These are phyloP conservation scores for Aegilops sharonensis DNA, from an alignment of 176 grass and related monocot species.

Conservation along the genomic window DNA sequence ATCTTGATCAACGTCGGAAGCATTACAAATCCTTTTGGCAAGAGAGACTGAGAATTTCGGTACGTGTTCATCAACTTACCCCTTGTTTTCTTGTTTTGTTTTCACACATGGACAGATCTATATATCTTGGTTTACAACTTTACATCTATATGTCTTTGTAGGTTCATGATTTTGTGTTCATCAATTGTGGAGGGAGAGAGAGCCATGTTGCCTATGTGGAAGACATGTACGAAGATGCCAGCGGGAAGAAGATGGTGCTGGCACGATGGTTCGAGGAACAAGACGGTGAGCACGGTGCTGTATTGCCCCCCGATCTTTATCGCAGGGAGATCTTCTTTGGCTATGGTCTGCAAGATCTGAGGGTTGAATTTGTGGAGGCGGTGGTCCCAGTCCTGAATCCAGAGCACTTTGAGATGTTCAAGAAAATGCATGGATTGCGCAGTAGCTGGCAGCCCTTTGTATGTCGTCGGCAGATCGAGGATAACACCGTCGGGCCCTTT, in stretches of 20 bases:
- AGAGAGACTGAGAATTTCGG: constrained; percentile 53
- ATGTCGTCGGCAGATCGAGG: constrained; percentile 43
- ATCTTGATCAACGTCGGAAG: constrained; percentile 38
- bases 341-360: constrained; percentile 53
- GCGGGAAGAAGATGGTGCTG: constrained; percentile 47
- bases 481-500: constrained; percentile 46
- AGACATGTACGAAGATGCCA: constrained; percentile 59
- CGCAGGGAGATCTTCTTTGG: constrained; percentile 62
- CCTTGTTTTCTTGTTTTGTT: not conserved
- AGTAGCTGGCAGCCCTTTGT: constrained; percentile 40
- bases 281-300: constrained; percentile 35
- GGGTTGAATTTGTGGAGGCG: constrained; percentile 57
- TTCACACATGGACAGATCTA: not conserved
- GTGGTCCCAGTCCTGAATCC: constrained; percentile 46
- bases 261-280: constrained; percentile 60
- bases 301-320: constrained; percentile 32
- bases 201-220: constrained; percentile 57
- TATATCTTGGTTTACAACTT: constrained; percentile 12
- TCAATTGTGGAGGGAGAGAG: constrained; percentile 47
- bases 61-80: not conserved
- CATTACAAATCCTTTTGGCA: constrained; percentile 64
- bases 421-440: not conserved
- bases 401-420: constrained; percentile 56
- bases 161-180: constrained; percentile 71
- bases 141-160: constrained; percentile 20